Evolutionary conservation across 305 asterid genomes (phyloP).

Genomic region (Fraxinus floribunda): DNA sequence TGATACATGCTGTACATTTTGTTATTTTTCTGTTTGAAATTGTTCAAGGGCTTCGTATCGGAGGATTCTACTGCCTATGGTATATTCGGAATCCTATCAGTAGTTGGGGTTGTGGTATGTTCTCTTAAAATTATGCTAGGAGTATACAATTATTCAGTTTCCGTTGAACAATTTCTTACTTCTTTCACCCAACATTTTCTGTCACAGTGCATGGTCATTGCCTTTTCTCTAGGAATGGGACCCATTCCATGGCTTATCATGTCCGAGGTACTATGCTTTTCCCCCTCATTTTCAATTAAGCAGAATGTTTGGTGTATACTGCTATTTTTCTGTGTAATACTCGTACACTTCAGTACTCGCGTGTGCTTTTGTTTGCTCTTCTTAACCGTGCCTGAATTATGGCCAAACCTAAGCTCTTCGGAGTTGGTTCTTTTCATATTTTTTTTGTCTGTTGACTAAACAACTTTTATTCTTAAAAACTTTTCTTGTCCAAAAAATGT

Average conservation of each 20-base stretch:
- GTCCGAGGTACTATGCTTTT: slow-evolving; percentile 74
- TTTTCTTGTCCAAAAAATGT: neutral
- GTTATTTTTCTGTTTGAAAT: slow-evolving; percentile 11
- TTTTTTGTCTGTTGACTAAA: neutral
- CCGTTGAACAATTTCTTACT: slow-evolving; percentile 13
- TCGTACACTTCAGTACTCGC: neutral
- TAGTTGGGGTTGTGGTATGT: slow-evolving; percentile 84
- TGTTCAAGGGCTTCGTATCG: slow-evolving; percentile 49
- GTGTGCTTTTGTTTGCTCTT: neutral
- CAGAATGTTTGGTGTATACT: neutral
- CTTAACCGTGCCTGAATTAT: neutral
- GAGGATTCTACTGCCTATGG: slow-evolving; percentile 50
- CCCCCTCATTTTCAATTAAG: neutral
- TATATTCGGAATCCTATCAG: slow-evolving; percentile 65
- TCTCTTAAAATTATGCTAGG: slow-evolving; percentile 11
- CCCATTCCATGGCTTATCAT: slow-evolving; percentile 96
- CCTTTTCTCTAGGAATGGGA: slow-evolving; percentile 89
- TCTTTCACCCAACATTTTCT: slow-evolving; percentile 23
- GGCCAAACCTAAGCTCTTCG: neutral
- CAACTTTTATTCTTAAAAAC: neutral
- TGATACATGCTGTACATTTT: slow-evolving; percentile 7
- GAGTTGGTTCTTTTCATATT: neutral
- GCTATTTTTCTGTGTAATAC: neutral
- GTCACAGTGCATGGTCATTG: slow-evolving; percentile 64
- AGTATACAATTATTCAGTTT: slow-evolving; percentile 12